Evolutionary conservation across 1,284 basidiomycete species (phyloP), one percentile per base, ranked within the genome.

Genomic region (Mycosarcoma maydis): DNA sequence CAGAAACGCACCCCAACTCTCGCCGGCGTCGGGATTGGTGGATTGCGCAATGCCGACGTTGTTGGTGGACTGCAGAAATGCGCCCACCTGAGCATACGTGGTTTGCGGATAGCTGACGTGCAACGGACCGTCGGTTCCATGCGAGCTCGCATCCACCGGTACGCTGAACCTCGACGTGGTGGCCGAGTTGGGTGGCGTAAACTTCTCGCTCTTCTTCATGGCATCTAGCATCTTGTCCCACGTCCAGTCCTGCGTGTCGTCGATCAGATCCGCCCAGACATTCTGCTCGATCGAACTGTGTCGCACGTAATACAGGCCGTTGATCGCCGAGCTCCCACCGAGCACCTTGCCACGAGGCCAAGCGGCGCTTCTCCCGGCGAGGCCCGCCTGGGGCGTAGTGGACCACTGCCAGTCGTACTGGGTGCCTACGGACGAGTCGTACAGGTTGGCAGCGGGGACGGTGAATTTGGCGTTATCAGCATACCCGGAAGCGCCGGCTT

Each of bases 1-100:
- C 64, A 90, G 83, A 73, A 85, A 88, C 0, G 84, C 83, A 40
- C 88, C 86, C 81, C 83, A 84, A 67, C 82, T 83, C 17, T 84
- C 74, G 58, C 88, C 88, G 32, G 83, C 83, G 56, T 86, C 83
- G 0, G 87, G 83, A 61, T 88, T 85, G 2, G 80, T 53, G 17
- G 80, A 81, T 11, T 80, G 70, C 0, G 83, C 80, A 32, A 87
- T 83, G 49, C 87, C 85, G 66, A 85, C 77, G 44, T 43, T 42
- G 6, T 37, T 37, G 14, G 60, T 50, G 4, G 55, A 40, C 24
- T 74, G 45, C 22, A 80, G 38, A 38, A 73, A 80, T 2, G 69
- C 72, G 4, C 58, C 62, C 0, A 77, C 71, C 11, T 59, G 48
- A 3, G 69, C 48, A 45, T 73, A 77, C 2, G 56, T 68, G 8